phyloP scores from a whole-genome alignment of 2,329 filamentous ascomycete genomes.

The Beauveria varroae region DNA sequence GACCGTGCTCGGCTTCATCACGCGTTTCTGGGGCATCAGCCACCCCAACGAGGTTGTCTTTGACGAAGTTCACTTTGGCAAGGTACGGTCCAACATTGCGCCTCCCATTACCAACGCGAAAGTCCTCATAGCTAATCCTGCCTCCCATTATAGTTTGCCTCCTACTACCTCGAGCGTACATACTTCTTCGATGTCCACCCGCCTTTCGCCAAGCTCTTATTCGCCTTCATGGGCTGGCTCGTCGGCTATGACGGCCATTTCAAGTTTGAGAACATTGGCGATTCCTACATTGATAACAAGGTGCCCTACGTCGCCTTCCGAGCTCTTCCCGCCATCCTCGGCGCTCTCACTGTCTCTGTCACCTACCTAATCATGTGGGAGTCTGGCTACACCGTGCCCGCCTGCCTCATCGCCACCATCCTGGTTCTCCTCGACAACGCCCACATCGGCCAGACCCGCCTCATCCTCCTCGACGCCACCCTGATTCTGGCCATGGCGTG shows the following conservation, averaged over 20 bases:
- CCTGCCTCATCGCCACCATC: constrained; percentile 77
- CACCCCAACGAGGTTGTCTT: constrained; percentile 97
- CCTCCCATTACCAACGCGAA: not conserved
- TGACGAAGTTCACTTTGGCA: constrained; percentile 98
- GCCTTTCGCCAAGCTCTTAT: constrained; percentile 95
- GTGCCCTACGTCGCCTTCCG: constrained; percentile 96
- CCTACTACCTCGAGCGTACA: constrained; percentile 85
- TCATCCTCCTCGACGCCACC: constrained; percentile 92
- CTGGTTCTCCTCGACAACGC: constrained; percentile 94
- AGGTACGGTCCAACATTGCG: constrained; percentile 52
- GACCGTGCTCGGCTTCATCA: constrained; percentile 78
- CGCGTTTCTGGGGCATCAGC: constrained; percentile 91
- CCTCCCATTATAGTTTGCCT: constrained; percentile 50
- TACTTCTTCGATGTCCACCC: constrained; percentile 99
- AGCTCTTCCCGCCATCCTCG: constrained; percentile 83
- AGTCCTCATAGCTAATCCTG: not conserved
- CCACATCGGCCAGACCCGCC: constrained; percentile 89
- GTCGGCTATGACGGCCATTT: constrained; percentile 96
- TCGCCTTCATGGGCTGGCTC: constrained; percentile 94
- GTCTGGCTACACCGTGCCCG: constrained; percentile 92
- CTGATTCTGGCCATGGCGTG: constrained; percentile 94
- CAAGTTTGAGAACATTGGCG: constrained; percentile 98
- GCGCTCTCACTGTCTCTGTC: constrained; percentile 87
- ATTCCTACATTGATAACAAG: constrained; percentile 95
- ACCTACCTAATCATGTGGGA: constrained; percentile 99